Percentiles rank a stretch among this genome's conserved stretches.
Conservation (phyloP, 1,284 basidiomycete genomes). For the Hypsizygus ulmarius region DNA sequence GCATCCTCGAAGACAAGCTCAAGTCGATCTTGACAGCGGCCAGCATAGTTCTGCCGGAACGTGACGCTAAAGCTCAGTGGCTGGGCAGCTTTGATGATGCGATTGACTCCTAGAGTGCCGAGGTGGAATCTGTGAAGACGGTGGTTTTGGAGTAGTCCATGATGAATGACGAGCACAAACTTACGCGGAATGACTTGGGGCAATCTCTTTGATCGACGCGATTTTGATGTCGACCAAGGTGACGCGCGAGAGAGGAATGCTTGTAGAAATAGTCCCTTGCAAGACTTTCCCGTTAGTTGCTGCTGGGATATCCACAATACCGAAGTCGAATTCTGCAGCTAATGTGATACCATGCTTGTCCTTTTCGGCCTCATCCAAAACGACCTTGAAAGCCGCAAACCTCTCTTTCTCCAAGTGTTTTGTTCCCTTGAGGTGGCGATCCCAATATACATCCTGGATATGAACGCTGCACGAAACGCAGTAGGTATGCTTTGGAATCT, state of each 20-base stretch:
- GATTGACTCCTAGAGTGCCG: conserved; percentile 12
- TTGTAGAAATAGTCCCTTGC: conserved; percentile 10
- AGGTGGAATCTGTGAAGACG: conserved; percentile 33
- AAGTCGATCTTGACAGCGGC: conserved; percentile 47
- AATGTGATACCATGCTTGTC: conserved; percentile 43
- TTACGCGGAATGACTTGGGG: conserved; percentile 30
- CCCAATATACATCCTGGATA: conserved; percentile 30
- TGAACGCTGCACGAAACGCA: conserved; percentile 41
- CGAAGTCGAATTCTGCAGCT: conserved; percentile 38
- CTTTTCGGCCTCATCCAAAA: conserved; percentile 41
- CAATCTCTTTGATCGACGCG: conserved; percentile 30
- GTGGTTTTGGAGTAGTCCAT: background rate
- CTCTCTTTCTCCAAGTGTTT: conserved; percentile 35
- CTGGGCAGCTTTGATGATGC: conserved; percentile 24
- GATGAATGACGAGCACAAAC: conserved; percentile 18
- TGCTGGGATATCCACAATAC: conserved; percentile 31
- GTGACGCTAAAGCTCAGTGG: conserved; percentile 32
- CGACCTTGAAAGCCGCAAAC: conserved; percentile 35
- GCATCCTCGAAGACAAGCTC: conserved; percentile 43
- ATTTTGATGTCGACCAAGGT: conserved; percentile 34
- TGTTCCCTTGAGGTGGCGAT: conserved; percentile 25
- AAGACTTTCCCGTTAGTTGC: conserved; percentile 18
- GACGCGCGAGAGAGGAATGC: conserved; percentile 13
- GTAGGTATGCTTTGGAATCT: conserved; percentile 27
- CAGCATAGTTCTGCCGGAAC: conserved; percentile 38